Evolutionary conservation across 192 early-diverging fungal genomes (phyloP), one percentile per base, ranked within the genome.

Genomic region (Entophlyctis helioformis): DNA sequence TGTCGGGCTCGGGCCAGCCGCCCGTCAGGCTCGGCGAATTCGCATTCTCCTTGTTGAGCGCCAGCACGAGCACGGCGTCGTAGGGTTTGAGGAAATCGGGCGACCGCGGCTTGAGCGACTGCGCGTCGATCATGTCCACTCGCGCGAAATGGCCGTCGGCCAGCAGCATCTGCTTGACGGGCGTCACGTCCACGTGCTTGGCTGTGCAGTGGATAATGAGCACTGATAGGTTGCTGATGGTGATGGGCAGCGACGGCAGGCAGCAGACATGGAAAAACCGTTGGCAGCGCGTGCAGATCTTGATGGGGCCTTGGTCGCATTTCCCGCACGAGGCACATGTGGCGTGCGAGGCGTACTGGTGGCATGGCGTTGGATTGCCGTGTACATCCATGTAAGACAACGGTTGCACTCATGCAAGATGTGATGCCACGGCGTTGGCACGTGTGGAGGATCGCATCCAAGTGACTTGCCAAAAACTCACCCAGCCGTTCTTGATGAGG

Each of bases 401-500:
- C 29, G 11, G 29, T 11, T 4, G 29, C 29, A 31, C 29, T 31
- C 6, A 11, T 31, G 11, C 29, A 31, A 8, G 11, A 31, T 31
- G 11, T 31, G 11, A 8, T 31, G 29, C 11, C 6, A 11, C 6
- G 11, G 29, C 6, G 29, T 31, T n/a, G n/a, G n/a, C 29, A 31
- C 4, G 29, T 31, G 29, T 11, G 29, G 29, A 4, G 11, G 29
- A 31, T 31, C 29, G 6, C 6, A 11, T 4, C 4, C 29, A 31
- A 31, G 11, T 31, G 6, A 31, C 4, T 31, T 31, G 6, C 4
- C 11, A 25, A n/a, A 8, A 18, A 4, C 4, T 4, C 18, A 44
- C 43, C 43, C 43, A 44, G 37, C 43, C 43, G 32, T 44, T 44
- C 32, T 44, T 27, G 28, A 44, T 44, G 28, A 44, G 21, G 32